Evolutionary conservation across 495 filamentous ascomycete genomes (phyloP), one percentile per base, ranked within the genome.

Genomic region (Penicillium longicatenatum): DNA sequence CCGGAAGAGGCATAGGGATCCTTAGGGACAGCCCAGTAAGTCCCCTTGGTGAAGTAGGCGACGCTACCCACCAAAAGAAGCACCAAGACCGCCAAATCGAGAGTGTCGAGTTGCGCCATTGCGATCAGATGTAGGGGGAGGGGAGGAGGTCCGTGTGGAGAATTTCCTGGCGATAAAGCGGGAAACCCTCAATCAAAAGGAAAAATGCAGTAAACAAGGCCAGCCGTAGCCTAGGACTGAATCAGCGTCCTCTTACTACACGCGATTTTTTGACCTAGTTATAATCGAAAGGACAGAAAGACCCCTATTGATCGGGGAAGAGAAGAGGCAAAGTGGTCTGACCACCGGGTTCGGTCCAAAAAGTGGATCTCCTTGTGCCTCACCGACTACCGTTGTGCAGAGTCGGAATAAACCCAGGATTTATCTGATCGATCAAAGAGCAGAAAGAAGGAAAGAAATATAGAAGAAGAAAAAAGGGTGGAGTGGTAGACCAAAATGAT

Each of bases 41-140:
- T 91, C 58, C 94, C 94, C 71, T 98, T 98, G 58, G 95, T 97
- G 78, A 98, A 93, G 77, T 97, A 98, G 69, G 93, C 94, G 49
- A 91, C 73, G 54, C 91, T 97, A 57, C 92, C 94, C 50, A 95
- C 72, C 29, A 98, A 80, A 59, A 98, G 86, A 57, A 80, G 85
- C 57, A 82, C 84, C 60, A 98, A 89, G 80, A 98, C 94, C 62
- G 95, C 73, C 58, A 97, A 78, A 80, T 98, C 94, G 75, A 98
- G 79, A 4, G 91, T 96, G 69, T 98, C 94, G 68, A 98, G 88
- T 82, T 97, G 90, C 59, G 93, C 89, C 94, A 98, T 98, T 59
- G 53, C 79, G 59, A 46, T 45, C 44, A 46, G 35, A 20, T 44
- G 37, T 43, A 49, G 50, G 16, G 39, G 55, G 30, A 20, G 44